Conservation (phyloP, 306 rosid species). For the Neltuma alba region DNA sequence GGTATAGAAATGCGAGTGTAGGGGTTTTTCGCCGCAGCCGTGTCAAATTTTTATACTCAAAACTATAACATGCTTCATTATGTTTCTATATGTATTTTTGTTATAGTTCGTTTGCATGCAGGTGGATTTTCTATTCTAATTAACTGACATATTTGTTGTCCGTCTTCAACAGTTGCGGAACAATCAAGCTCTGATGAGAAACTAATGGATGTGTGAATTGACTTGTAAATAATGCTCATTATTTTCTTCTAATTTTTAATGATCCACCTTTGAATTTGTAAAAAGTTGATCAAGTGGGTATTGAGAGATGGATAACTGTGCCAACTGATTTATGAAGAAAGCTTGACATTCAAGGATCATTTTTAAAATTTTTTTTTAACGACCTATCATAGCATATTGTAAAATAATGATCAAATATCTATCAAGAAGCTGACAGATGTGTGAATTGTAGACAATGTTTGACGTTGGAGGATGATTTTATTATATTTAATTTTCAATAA, state of each 20-base stretch:
- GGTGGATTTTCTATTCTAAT: not conserved
- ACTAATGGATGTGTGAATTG: not conserved
- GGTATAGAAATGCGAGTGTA: constrained; percentile 40
- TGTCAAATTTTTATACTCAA: constrained; percentile 32
- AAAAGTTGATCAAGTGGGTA: too few species aligned
- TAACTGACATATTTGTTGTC: not conserved
- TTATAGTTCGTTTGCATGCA: not conserved
- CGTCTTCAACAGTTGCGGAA: not conserved
- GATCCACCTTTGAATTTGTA: too few species aligned
- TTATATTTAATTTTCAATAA: too few species aligned
- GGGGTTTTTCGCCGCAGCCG: constrained; percentile 38
- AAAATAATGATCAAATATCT: too few species aligned
- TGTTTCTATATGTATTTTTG: not conserved
- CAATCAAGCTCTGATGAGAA: not conserved
- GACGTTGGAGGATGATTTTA: too few species aligned
- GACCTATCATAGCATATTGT: too few species aligned
- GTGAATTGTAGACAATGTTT: too few species aligned
- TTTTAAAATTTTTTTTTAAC: too few species aligned
- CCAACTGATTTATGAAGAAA: too few species aligned
- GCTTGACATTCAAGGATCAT: too few species aligned
- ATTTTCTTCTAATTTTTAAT: not conserved
- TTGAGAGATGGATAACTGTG: too few species aligned
- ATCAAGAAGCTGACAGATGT: too few species aligned
- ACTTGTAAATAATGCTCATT: not conserved
- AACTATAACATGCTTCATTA: not conserved